Base-by-base conservation (phyloP, 192 early-diverging fungal genomes). In the Backusella liffmaniae region DNA sequence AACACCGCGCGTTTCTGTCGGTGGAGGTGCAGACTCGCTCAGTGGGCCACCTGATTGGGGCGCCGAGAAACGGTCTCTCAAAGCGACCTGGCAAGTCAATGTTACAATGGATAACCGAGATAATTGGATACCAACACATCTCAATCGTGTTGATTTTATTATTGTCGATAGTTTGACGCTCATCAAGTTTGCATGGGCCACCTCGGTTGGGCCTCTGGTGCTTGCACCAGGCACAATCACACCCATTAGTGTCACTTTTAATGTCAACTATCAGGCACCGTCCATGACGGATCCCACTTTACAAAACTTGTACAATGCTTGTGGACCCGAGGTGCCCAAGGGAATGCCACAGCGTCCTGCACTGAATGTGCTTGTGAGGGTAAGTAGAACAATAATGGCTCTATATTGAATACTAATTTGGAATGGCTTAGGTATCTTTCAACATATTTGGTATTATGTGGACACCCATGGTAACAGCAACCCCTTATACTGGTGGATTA, bases 71-170 rank as follows among this genome's bases (percentile, higher is more conserved):
- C 77, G 21, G 26, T 18, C 15, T 0, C 46, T 78, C 0, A 66
- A 62, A 6, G 66, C 72, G 3, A 67, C 73, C 2, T 78, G 77
- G 77, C 66, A 53, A 12, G 67, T 78, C n/a, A 78, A 78, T 74
- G 73, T 74, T 1, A 78, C 77, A 0, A 59, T 78, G 26, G 77
- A 78, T 21, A 78, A 78, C 16, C 51, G 67, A 3, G 72, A 67
- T n/a, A 78, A 78, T 44, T 78, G 77, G 77, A 70, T 78, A 16
- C 77, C 77, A 0, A 78, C 77, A 1, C 77, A 73, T 39, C 37
- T 78, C 35, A 73, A 46, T 4, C 53, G 67, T 6, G 16, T 78
- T 4, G 77, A 51, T 3, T 74, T 78, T 68, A 34, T 34, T 42
- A 53, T 78, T 29, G 44, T 74, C 0, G 77, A 78, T 56, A 78